Conservation (phyloP, 192 early-diverging fungal species). For the Gryganskiella cystojenkinii region DNA sequence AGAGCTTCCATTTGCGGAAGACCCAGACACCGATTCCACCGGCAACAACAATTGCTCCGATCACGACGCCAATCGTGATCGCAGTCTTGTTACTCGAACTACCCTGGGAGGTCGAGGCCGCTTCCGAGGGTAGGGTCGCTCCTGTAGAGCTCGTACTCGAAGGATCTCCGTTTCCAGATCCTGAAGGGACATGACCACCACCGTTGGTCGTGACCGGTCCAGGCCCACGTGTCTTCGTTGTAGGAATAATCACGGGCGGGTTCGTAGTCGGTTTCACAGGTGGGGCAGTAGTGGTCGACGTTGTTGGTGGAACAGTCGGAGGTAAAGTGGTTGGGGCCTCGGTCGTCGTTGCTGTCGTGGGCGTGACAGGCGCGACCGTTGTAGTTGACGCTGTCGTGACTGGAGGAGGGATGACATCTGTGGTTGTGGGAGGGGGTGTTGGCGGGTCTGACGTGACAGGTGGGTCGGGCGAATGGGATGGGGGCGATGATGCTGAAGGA, state of each 20-base stretch:
- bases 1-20: conserved; percentile 52
- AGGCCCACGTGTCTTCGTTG: too few species aligned
- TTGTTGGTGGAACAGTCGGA: not conserved
- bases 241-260: not conserved
- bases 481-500: too few species aligned
- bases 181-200: too few species aligned
- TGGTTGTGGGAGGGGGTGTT: not conserved
- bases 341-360: not conserved
- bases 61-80: conserved; percentile 39
- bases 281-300: not conserved
- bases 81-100: conserved; percentile 25
- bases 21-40: conserved; percentile 46
- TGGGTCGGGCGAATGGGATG: not conserved
- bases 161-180: not conserved
- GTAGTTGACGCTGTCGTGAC: not conserved
- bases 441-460: not conserved
- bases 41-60: conserved; percentile 28
- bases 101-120: not conserved
- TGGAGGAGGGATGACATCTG: not conserved
- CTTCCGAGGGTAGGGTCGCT: not conserved
- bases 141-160: not conserved
- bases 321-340: not conserved
- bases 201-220: too few species aligned
- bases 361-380: not conserved
- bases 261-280: not conserved